Evolutionary conservation across 2,329 filamentous ascomycete species (phyloP).

Genomic region (Teratosphaeria zuluensis): DNA sequence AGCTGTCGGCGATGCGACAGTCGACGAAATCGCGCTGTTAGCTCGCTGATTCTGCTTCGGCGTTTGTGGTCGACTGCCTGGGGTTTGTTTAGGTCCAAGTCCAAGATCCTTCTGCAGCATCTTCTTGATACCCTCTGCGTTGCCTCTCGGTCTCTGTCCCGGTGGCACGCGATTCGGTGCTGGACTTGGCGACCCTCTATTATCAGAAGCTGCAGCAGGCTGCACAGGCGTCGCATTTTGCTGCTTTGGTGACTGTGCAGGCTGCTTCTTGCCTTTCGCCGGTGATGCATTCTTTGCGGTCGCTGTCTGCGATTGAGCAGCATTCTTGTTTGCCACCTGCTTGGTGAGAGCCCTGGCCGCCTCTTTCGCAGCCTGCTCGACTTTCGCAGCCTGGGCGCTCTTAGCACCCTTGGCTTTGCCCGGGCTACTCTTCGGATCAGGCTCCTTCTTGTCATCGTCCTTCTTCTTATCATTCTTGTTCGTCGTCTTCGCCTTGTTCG

Average conservation of each 20-base stretch:
- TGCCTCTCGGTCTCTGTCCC: conserved; percentile 19
- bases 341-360: conserved; percentile 50
- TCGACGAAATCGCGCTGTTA: not conserved
- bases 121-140: conserved; percentile 30
- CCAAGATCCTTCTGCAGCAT: conserved; percentile 56
- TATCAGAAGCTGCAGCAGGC: conserved; percentile 24
- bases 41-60: conserved; percentile 3
- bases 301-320: conserved; percentile 3
- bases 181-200: conserved; percentile 13
- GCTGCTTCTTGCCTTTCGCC: conserved; percentile 18
- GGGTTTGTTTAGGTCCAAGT: conserved; percentile 33
- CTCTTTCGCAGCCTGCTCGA: conserved; percentile 34
- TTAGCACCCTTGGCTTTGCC: conserved; percentile 26
- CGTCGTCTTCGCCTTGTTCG: conserved; percentile 52
- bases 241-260: conserved; percentile 14
- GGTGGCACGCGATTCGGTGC: conserved; percentile 12
- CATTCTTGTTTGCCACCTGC: conserved; percentile 22
- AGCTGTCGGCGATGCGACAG: conserved; percentile 9
- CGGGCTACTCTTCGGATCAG: conserved; percentile 21
- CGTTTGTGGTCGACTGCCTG: conserved; percentile 2
- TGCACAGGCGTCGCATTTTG: conserved; percentile 31
- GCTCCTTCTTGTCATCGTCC: conserved; percentile 22
- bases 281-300: conserved; percentile 24
- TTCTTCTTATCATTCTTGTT: conserved; percentile 55
- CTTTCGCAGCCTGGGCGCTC: conserved; percentile 20